These are phyloP conservation scores for Dactylis glomerata DNA, from an alignment of 176 grass and related monocot species.

Conservation along the genomic window DNA sequence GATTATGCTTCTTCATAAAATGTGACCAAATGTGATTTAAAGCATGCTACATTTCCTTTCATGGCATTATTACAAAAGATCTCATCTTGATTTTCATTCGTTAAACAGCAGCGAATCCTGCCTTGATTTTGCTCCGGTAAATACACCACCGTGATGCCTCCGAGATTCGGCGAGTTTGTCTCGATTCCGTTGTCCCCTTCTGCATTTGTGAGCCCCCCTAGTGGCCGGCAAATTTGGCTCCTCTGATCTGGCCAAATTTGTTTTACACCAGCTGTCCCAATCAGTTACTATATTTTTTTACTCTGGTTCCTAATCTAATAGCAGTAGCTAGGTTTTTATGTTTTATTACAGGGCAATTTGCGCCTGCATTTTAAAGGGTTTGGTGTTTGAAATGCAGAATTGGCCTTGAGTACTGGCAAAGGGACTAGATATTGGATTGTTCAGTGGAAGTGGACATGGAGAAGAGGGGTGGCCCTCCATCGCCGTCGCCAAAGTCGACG, in stretches of 20 bases:
- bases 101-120: slow-evolving; percentile 26
- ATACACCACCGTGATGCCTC: not conserved
- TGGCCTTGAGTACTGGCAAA: not conserved
- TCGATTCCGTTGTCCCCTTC: slow-evolving; percentile 19
- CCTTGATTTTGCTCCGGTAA: slow-evolving; percentile 12
- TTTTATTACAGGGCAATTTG: slow-evolving; percentile 31
- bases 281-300: slow-evolving; percentile 20
- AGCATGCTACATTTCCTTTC: not conserved
- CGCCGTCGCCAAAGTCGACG: slow-evolving; percentile 73
- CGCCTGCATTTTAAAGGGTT: slow-evolving; percentile 19
- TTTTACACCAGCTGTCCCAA: not conserved
- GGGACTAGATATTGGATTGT: slow-evolving; percentile 16
- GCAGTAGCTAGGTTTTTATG: not conserved
- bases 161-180: slow-evolving; percentile 43
- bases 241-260: slow-evolving; percentile 24
- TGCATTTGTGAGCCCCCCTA: slow-evolving; percentile 30
- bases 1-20: not conserved
- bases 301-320: slow-evolving; percentile 10
- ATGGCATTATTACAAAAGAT: slow-evolving; percentile 34
- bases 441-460: slow-evolving; percentile 45
- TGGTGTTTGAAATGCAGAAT: slow-evolving; percentile 20
- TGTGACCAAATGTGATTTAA: not conserved
- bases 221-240: slow-evolving; percentile 40
- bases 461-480: slow-evolving; percentile 52
- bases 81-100: slow-evolving; percentile 45